Conservation (phyloP, 306 rosid species). For the Astragalus membranaceus region DNA sequence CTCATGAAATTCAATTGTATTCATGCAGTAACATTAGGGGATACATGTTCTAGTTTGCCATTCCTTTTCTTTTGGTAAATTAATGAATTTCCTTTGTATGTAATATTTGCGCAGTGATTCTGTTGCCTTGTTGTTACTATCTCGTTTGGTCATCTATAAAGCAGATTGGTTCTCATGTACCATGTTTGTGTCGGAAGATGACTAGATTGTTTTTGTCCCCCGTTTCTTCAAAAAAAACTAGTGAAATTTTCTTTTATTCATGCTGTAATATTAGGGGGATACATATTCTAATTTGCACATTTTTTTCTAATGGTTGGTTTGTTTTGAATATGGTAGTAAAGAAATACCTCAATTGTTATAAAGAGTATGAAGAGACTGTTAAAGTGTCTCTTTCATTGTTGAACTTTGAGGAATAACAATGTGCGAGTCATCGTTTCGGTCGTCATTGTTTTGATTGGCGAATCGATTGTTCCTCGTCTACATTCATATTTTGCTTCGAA, state of each 20-base stretch:
- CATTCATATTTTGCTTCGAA: not conserved
- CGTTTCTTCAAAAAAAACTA: not conserved
- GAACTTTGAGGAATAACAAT: slow-evolving; percentile 44
- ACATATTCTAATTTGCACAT: not conserved
- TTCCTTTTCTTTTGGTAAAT: not conserved
- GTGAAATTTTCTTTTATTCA: not conserved
- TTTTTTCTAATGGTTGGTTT: not conserved
- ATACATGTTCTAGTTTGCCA: not conserved
- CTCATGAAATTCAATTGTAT: slow-evolving; percentile 18
- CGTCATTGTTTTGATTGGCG: slow-evolving; percentile 54
- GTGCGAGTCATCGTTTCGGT: slow-evolving; percentile 92
- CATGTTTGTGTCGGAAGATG: slow-evolving; percentile 3
- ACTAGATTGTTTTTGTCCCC: not conserved
- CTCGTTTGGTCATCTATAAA: not conserved
- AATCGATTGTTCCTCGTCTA: slow-evolving; percentile 74
- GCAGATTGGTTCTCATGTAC: not conserved
- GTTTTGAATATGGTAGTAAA: not conserved
- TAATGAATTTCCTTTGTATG: too few species aligned
- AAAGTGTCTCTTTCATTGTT: slow-evolving; percentile 23
- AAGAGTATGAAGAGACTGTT: slow-evolving; percentile 17
- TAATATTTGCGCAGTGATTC: too few species aligned
- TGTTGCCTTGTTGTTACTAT: not conserved
- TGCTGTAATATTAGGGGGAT: not conserved
- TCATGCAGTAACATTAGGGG: slow-evolving; percentile 26
- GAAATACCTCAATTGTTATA: slow-evolving; percentile 27